Percentiles rank a stretch among this genome's conserved stretches.
phyloP scores from a whole-genome alignment of 2,329 filamentous ascomycete genomes.

The Aureobasidium melanogenum region DNA sequence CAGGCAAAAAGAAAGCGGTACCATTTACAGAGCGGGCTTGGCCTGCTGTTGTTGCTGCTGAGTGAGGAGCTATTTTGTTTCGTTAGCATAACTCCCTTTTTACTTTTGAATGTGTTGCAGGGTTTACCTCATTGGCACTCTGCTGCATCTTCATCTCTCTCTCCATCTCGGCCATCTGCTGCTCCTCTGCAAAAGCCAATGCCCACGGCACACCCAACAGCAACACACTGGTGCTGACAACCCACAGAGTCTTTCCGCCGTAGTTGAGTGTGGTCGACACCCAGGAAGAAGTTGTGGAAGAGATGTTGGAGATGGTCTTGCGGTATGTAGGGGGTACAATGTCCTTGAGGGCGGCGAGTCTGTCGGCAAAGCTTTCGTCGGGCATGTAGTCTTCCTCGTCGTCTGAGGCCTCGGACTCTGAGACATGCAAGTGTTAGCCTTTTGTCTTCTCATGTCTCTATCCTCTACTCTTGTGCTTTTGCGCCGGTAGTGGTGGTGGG shows the following conservation, averaged over 20 bases:
- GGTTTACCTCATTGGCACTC: conserved; percentile 66
- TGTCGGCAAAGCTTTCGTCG: conserved; percentile 34
- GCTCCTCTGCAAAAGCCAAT: conserved; percentile 87
- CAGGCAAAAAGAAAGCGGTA: not conserved
- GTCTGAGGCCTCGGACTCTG: conserved; percentile 67
- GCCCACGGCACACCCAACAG: conserved; percentile 89
- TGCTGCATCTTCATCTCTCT: conserved; percentile 94
- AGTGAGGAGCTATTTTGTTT: not conserved
- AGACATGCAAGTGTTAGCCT: not conserved
- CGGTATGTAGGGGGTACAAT: conserved; percentile 36
- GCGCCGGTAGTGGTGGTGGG: conserved; percentile 45
- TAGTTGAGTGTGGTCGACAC: conserved; percentile 56
- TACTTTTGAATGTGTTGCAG: not conserved
- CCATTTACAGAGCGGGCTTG: conserved; percentile 9
- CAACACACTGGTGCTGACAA: conserved; percentile 80
- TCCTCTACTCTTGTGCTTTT: not conserved
- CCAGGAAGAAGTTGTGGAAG: conserved; percentile 46
- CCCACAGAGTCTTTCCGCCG: conserved; percentile 81
- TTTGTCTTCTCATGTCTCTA: not conserved
- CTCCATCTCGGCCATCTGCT: conserved; percentile 96
- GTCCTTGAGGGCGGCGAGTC: conserved; percentile 35
- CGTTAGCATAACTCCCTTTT: not conserved
- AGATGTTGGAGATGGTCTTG: conserved; percentile 32
- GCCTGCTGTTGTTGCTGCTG: conserved; percentile 7
- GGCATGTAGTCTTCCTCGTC: conserved; percentile 57